These are phyloP conservation scores for Saitozyma sp. DNA, from an alignment of 768 basidiomycete genomes.

Conservation along the genomic window DNA sequence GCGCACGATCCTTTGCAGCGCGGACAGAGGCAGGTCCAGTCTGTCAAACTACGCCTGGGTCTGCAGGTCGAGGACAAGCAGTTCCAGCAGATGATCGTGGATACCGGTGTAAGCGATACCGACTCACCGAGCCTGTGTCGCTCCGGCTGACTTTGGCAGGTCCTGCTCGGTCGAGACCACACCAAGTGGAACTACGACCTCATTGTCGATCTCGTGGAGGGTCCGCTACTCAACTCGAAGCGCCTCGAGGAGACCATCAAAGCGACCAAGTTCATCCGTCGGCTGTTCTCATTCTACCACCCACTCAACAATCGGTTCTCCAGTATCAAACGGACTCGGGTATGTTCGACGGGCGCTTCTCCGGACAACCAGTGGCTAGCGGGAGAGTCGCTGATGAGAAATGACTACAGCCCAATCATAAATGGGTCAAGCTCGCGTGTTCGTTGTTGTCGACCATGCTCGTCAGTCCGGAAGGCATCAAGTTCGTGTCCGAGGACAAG, in stretches of 20 bases:
- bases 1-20: conserved; percentile 77
- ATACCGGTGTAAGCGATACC: conserved; percentile 69
- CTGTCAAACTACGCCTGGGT: conserved; percentile 80
- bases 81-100: conserved; percentile 79
- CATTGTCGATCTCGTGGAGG: conserved; percentile 84
- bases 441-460: conserved; percentile 78
- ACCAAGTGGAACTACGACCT: conserved; percentile 90
- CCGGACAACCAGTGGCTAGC: conserved; percentile 2
- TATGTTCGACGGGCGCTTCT: conserved; percentile 22
- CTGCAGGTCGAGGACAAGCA: conserved; percentile 94
- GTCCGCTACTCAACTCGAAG: conserved; percentile 85
- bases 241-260: conserved; percentile 92
- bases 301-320: conserved; percentile 84
- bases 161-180: conserved; percentile 82
- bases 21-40: conserved; percentile 86
- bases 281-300: conserved; percentile 90
- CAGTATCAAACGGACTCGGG: conserved; percentile 72
- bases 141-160: conserved; percentile 56
- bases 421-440: conserved; percentile 85
- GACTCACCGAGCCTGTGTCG: background rate
- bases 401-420: conserved; percentile 63
- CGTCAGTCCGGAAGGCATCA: conserved; percentile 75
- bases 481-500: conserved; percentile 82
- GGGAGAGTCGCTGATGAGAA: background rate
- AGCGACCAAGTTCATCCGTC: conserved; percentile 81